Conservation (phyloP, 1,284 basidiomycete genomes). For the Neotropicomus parvogracilis region DNA sequence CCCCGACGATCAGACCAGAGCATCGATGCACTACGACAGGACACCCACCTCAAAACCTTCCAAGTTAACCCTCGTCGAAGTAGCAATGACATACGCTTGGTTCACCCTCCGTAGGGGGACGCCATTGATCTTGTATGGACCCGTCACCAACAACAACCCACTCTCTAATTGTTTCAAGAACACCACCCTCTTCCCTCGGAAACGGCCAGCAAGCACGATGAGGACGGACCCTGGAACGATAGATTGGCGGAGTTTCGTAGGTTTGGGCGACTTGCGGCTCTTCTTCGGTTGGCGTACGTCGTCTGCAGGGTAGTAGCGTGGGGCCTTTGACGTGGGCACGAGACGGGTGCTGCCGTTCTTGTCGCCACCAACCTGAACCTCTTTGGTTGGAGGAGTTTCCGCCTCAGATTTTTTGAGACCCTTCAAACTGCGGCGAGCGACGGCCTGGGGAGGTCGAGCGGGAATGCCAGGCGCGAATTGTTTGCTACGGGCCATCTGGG, state of each 20-base stretch:
- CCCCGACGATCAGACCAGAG: slow-evolving; percentile 6
- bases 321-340: slow-evolving; percentile 83
- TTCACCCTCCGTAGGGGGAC: slow-evolving; percentile 97
- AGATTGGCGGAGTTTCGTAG: slow-evolving; percentile 76
- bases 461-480: slow-evolving; percentile 76
- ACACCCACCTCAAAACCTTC: slow-evolving; percentile 63
- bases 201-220: slow-evolving; percentile 96
- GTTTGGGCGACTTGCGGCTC: slow-evolving; percentile 82
- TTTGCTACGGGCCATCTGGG: slow-evolving; percentile 90
- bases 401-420: slow-evolving; percentile 76
- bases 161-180: slow-evolving; percentile 96
- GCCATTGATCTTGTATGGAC: slow-evolving; percentile 98
- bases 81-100: slow-evolving; percentile 99
- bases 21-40: slow-evolving; percentile 12
- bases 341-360: slow-evolving; percentile 91
- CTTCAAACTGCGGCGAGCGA: slow-evolving; percentile 77
- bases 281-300: slow-evolving; percentile 90
- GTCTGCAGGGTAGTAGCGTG: slow-evolving; percentile 97
- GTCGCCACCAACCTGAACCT: slow-evolving; percentile 84
- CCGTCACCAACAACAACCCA: slow-evolving; percentile 93
- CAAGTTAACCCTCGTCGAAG: slow-evolving; percentile 93
- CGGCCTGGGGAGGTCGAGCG: slow-evolving; percentile 79
- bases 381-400: slow-evolving; percentile 60
- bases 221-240: slow-evolving; percentile 96
- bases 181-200: slow-evolving; percentile 97